phyloP scores from a whole-genome alignment of 2,329 filamentous ascomycete genomes.

The Paracoccidioides brasiliensis region DNA sequence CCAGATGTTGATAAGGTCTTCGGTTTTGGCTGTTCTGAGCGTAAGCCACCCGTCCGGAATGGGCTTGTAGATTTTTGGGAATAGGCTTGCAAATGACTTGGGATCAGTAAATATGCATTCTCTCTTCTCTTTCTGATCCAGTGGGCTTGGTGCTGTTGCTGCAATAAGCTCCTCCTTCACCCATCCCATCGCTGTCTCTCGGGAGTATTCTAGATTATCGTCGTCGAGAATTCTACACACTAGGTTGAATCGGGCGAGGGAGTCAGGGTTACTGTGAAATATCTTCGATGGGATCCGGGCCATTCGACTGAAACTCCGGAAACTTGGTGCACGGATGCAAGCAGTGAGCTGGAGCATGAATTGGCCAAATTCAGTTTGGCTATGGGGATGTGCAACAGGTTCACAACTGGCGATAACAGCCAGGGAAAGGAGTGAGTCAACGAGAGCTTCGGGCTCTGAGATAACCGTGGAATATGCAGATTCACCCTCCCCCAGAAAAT shows the following conservation, averaged over 20 bases:
- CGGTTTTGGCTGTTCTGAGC: constrained; percentile 16
- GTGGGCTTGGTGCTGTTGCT: constrained; percentile 18
- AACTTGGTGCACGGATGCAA: constrained; percentile 20
- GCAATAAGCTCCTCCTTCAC: constrained; percentile 46
- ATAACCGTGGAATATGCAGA: constrained; percentile 17
- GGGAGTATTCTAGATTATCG: constrained; percentile 41
- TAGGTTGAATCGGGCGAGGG: constrained; percentile 39
- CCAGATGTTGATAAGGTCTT: constrained; percentile 14
- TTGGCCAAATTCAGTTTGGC: constrained; percentile 40
- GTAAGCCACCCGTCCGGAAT: constrained; percentile 22
- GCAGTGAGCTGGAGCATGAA: constrained; percentile 37
- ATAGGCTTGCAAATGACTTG: constrained; percentile 29
- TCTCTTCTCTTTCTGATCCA: constrained; percentile 6
- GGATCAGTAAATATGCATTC: constrained; percentile 22
- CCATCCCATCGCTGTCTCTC: constrained; percentile 47
- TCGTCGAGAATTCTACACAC: constrained; percentile 44
- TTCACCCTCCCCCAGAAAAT: constrained; percentile 37
- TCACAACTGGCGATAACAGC: constrained; percentile 38
- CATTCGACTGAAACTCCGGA: constrained; percentile 25
- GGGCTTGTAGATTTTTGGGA: constrained; percentile 37
- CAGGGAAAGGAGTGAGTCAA: constrained; percentile 42
- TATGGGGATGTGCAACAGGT: constrained; percentile 32
- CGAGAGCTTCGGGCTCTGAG: constrained; percentile 34
- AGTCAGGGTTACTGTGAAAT: constrained; percentile 42
- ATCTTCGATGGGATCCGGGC: constrained; percentile 23